Base-by-base conservation (phyloP, 1,139 yeast species). In the Suhomyces panamericanus region DNA sequence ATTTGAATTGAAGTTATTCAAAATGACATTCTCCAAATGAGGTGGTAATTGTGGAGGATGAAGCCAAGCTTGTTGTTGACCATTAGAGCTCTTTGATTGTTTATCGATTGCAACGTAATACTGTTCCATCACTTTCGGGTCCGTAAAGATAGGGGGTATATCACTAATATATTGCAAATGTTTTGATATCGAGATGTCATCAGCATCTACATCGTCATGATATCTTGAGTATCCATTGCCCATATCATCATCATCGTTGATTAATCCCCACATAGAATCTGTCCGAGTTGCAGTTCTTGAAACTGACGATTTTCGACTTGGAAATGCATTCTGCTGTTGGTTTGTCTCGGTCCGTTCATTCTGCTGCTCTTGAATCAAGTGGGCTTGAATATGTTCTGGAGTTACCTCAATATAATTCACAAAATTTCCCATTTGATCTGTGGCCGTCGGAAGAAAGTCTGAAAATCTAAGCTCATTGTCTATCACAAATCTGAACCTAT, bases 121-220 rank as follows among this genome's bases (percentile, higher is more conserved):
- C 53, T 72, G 78, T 53, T 74, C 79, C 78, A 74, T 74, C 15
- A 73, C 78, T 54, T 73, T 72, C 6, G 93, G 90, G 55, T 87
- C 95, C 3, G 87, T 81, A 64, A 93, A 91, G 27, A 93, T 90
- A 2, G 95, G 90, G 1, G 99, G 99, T 38, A 93, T 91, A 50
- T 81, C 85, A 41, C 71, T 75, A 28, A 83, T 81, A 62, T 83
- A 87, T 49, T 78, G 73, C 39, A 55, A 63, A 3, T 58, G 43
- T 41, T 59, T 59, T 9, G 47, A 41, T 15, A 47, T 51, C 4
- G 54, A 44, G 15, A 49, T 46, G 12, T 56, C 62, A 24, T 58
- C 59, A 41, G 59, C 69, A 51, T 74, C 78, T 47, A 80, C 68
- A 47, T 84, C 93, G 46, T 85, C 93, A 55, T 83, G 87, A 60